These are phyloP conservation scores for Fraxinus cuspidata DNA, from an alignment of 257 asterid species.

Conservation along the genomic window DNA sequence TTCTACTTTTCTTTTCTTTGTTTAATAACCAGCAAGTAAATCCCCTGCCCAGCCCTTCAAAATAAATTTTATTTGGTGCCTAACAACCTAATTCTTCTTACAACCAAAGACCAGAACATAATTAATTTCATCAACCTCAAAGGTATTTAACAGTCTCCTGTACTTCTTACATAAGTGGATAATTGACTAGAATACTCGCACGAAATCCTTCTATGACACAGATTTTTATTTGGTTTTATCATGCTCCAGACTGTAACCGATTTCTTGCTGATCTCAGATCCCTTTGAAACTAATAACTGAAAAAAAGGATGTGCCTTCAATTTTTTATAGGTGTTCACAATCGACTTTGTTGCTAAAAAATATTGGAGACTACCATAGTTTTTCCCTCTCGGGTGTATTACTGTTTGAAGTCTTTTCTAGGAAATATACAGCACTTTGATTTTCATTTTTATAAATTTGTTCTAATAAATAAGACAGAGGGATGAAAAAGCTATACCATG, in stretches of 20 bases:
- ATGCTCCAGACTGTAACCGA: background rate
- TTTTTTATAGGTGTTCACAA: background rate
- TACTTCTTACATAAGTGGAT: background rate
- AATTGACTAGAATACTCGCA: background rate
- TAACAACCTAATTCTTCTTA: conserved; percentile 10
- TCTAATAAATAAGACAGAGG: background rate
- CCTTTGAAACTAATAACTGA: background rate
- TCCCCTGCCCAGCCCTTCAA: background rate
- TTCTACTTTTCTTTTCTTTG: background rate
- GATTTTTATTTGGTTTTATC: background rate
- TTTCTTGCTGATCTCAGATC: background rate
- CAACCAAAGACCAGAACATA: conserved; percentile 1
- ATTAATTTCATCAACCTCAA: conserved; percentile 5
- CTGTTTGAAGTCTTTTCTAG: conserved; percentile 5
- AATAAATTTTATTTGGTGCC: conserved; percentile 1
- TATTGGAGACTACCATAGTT: background rate
- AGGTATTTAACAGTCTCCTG: background rate
- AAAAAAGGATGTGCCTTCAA: background rate
- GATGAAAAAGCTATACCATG: background rate
- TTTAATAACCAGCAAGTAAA: background rate
- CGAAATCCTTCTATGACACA: background rate
- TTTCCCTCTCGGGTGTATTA: background rate
- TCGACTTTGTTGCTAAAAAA: background rate
- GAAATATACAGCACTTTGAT: conserved; percentile 4
- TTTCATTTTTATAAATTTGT: background rate